These are phyloP conservation scores for Martiniozyma asiatica DNA, from an alignment of 1,139 yeast species.

Conservation along the genomic window DNA sequence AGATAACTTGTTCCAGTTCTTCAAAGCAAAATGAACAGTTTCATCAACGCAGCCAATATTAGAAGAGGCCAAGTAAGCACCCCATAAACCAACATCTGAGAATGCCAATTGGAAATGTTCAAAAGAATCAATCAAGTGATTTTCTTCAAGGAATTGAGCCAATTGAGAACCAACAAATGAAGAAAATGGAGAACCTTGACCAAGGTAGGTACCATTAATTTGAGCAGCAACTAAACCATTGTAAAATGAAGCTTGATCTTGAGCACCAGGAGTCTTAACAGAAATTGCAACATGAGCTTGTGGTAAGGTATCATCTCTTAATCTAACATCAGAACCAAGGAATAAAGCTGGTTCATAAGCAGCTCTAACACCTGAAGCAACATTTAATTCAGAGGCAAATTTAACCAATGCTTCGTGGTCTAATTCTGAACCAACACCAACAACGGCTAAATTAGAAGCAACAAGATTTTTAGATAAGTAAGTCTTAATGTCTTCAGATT, in stretches of 20 bases:
- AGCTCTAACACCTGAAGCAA: slow-evolving; percentile 47
- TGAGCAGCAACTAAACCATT: slow-evolving; percentile 66
- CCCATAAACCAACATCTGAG: slow-evolving; percentile 77
- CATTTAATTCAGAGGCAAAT: slow-evolving; percentile 38
- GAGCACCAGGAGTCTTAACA: slow-evolving; percentile 54
- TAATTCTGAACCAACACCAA: slow-evolving; percentile 57
- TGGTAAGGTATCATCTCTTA: slow-evolving; percentile 80
- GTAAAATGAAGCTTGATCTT: slow-evolving; percentile 48
- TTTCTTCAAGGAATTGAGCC: slow-evolving; percentile 60
- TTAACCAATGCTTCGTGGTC: slow-evolving; percentile 58
- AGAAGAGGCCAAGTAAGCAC: slow-evolving; percentile 56
- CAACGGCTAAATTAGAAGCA: slow-evolving; percentile 53
- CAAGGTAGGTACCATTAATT: slow-evolving; percentile 51
- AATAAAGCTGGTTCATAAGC: slow-evolving; percentile 42
- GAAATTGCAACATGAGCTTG: slow-evolving; percentile 68
- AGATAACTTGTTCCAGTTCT: slow-evolving; percentile 79
- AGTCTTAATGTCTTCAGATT: slow-evolving; percentile 42
- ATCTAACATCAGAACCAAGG: slow-evolving; percentile 76
- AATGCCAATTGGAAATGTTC: slow-evolving; percentile 61
- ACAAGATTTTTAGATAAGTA: slow-evolving; percentile 48
- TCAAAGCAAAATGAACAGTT: slow-evolving; percentile 63
- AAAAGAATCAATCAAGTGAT: slow-evolving; percentile 61
- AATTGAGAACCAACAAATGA: slow-evolving; percentile 77
- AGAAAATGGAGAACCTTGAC: slow-evolving; percentile 35
- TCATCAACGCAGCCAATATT: slow-evolving; percentile 55